Conservation (phyloP, 2,329 filamentous ascomycete genomes). For the Fusarium temperatum region DNA sequence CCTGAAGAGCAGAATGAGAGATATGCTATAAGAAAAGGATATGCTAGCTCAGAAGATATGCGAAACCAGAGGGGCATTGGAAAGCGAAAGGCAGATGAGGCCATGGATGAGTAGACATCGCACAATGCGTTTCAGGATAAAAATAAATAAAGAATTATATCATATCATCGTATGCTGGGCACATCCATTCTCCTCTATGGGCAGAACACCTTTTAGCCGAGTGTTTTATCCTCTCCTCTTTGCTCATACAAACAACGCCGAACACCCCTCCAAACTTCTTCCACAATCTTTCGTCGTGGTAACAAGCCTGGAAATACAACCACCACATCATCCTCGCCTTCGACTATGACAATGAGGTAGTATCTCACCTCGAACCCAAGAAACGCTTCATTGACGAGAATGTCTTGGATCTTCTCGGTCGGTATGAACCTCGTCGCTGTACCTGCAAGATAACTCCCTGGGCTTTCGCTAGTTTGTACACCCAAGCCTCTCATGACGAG, state of each 20-base stretch:
- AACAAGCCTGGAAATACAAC: constrained; percentile 92
- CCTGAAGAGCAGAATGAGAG: constrained; percentile 67
- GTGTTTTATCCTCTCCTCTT: constrained; percentile 46
- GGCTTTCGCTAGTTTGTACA: constrained; percentile 81
- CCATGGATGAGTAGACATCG: constrained; percentile 34
- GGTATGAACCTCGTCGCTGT: constrained; percentile 74
- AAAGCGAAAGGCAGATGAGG: constrained; percentile 43
- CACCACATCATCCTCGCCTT: constrained; percentile 86
- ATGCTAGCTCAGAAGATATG: constrained; percentile 61
- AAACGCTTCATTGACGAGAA: constrained; percentile 96
- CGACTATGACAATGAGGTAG: constrained; percentile 89
- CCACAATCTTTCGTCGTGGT: constrained; percentile 77
- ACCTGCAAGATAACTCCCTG: constrained; percentile 66
- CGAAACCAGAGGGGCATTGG: constrained; percentile 45
- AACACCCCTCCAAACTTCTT: constrained; percentile 89
- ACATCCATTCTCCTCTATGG: constrained; percentile 1
- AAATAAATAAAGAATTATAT: not conserved
- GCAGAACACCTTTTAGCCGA: constrained; percentile 20
- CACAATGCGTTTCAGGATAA: constrained; percentile 3
- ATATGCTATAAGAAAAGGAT: constrained; percentile 70
- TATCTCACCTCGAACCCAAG: constrained; percentile 89
- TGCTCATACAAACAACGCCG: constrained; percentile 79
- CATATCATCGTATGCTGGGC: not conserved
- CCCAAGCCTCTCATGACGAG: constrained; percentile 89
- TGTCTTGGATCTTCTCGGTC: constrained; percentile 89